These are phyloP conservation scores for Didymosphaeria variabile DNA, from an alignment of 2,329 filamentous ascomycete species.

Conservation along the genomic window DNA sequence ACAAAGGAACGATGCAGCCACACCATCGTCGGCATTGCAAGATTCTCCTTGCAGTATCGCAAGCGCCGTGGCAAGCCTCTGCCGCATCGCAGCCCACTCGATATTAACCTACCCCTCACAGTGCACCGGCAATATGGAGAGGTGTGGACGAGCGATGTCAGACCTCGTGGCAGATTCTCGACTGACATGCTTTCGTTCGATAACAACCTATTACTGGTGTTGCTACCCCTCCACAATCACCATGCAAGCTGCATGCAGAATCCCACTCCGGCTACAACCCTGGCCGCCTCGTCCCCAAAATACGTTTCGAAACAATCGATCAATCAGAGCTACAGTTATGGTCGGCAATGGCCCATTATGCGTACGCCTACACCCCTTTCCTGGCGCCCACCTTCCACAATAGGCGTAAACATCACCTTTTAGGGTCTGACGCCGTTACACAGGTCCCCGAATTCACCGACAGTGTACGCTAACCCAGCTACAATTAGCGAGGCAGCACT, in stretches of 20 bases:
- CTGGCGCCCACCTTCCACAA: conserved; percentile 18
- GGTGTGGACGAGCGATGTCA: conserved; percentile 15
- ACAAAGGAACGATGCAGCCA: conserved; percentile 10
- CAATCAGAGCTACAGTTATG: conserved; percentile 25
- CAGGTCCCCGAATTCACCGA: conserved; percentile 16
- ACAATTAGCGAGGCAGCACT: conserved; percentile 19
- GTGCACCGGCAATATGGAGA: conserved; percentile 21
- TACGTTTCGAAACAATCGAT: conserved; percentile 26
- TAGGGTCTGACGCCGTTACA: conserved; percentile 16
- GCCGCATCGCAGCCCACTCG: conserved; percentile 18
- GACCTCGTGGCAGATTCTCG: conserved; percentile 28
- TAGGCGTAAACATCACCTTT: conserved; percentile 18
- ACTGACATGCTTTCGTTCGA: conserved; percentile 18
- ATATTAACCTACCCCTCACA: conserved; percentile 17
- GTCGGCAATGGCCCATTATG: conserved; percentile 1
- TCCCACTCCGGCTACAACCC: conserved; percentile 17
- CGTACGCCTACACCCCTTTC: conserved; percentile 10
- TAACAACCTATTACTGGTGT: conserved; percentile 18
- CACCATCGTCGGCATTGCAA: conserved; percentile 15
- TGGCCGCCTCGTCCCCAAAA: conserved; percentile 16
- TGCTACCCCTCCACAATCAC: conserved; percentile 9
- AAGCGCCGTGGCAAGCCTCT: conserved; percentile 24
- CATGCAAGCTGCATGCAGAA: conserved; percentile 20
- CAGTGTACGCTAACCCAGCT: neutral
- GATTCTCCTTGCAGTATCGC: conserved; percentile 20